These are phyloP conservation scores for Botrytis porri DNA, from an alignment of 2,329 filamentous ascomycete species.

Conservation along the genomic window DNA sequence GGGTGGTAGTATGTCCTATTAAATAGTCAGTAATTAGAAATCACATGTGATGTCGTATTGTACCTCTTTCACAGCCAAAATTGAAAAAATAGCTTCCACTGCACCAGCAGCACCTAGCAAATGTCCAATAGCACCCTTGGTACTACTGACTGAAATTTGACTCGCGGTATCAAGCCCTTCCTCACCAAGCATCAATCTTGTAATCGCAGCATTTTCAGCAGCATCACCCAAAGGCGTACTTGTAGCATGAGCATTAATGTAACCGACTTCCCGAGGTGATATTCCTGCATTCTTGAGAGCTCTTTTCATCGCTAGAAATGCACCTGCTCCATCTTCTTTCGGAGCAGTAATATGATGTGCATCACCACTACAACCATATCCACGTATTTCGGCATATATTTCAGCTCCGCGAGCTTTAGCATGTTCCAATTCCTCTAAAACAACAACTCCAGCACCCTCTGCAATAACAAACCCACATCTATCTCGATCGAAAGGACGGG, in stretches of 20 bases:
- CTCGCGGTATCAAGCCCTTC: slow-evolving; percentile 60
- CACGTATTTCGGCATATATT: slow-evolving; percentile 85
- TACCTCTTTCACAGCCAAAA: slow-evolving; percentile 77
- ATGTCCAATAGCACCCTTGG: slow-evolving; percentile 90
- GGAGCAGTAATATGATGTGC: slow-evolving; percentile 94
- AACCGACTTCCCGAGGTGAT: slow-evolving; percentile 71
- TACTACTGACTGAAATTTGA: slow-evolving; percentile 82
- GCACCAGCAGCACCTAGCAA: slow-evolving; percentile 88
- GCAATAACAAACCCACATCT: slow-evolving; percentile 87
- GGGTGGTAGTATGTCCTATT: slow-evolving; percentile 73
- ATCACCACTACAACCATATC: slow-evolving; percentile 88
- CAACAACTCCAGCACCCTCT: slow-evolving; percentile 82
- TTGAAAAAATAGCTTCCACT: slow-evolving; percentile 81
- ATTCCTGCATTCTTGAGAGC: slow-evolving; percentile 72
- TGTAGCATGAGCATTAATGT: slow-evolving; percentile 95
- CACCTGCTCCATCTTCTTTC: slow-evolving; percentile 75
- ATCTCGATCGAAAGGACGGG: slow-evolving; percentile 79
- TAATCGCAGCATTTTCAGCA: slow-evolving; percentile 84
- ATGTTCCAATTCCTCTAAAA: slow-evolving; percentile 89
- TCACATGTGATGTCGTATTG: slow-evolving; percentile 37
- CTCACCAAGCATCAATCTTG: slow-evolving; percentile 69
- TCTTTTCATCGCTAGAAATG: slow-evolving; percentile 78
- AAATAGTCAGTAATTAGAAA: slow-evolving; percentile 14
- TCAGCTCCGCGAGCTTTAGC: slow-evolving; percentile 72
- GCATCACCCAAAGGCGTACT: slow-evolving; percentile 81